Evolutionary conservation across 805 yeast species (phyloP), one percentile per base, ranked within the genome.

Genomic region (Ogataea saltuana): DNA sequence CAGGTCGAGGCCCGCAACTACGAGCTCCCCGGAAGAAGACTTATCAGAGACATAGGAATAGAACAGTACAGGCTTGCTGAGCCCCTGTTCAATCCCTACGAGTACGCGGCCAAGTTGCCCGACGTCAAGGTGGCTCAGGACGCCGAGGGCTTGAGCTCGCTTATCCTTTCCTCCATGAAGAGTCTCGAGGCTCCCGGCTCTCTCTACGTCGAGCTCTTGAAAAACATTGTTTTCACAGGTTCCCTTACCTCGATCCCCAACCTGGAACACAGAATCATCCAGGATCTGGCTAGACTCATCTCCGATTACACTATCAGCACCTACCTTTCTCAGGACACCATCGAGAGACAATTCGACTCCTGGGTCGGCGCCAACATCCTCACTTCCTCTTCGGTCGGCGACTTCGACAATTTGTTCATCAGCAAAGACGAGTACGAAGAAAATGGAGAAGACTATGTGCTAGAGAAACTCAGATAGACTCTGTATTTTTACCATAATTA

Each of bases 341-440:
- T 65, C 55, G 88, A 83, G 47, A 72, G 82, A 48, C 77, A 72
- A 49, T 76, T 71, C 50, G 78, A 83, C 38, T 70, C 76, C 18
- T 83, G 89, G 89, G 65, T 81, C 22, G 89, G 89, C n/a, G 88
- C 88, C 1, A 76, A 82, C 44, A 80, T 81, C 49, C 70, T 83
- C 51, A 80, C 85, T 11, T 52, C 60, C 30, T 54, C 56, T 2
- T 73, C 76, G 33, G 72, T 80, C 70, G 77, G 83, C 37, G 71
- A 71, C 35, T 72, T 71, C 46, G 81, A 80, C 44, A 81, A 72
- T 41, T 69, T 76, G 68, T 83, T 82, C 65, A 68, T 83, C 26
- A 72, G 83, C 31, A 80, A 76, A 56, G 74, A 75, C 28, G 87
- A 83, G 55, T 83, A 82, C 54, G 78, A 76, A 46, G 88, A 83